Evolutionary conservation across 2,329 filamentous ascomycete species (phyloP).

Genomic region (Grosmannia serpens): DNA sequence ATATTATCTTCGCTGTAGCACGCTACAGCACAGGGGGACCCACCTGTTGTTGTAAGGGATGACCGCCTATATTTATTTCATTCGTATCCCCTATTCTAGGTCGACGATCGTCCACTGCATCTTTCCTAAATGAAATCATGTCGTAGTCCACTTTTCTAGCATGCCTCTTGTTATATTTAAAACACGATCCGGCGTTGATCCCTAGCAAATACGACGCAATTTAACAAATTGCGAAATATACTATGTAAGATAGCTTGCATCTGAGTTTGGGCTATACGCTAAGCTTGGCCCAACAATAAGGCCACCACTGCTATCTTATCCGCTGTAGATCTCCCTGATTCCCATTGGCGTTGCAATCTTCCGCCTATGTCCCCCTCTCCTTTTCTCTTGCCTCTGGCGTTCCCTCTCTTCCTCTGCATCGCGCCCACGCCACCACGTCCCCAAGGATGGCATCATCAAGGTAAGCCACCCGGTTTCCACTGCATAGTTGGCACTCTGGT

Average conservation of each 20-base stretch:
- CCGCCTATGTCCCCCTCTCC: background rate
- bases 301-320: background rate
- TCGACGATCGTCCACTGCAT: no score
- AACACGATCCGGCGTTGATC: background rate
- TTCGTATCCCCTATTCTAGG: no score
- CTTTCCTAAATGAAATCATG: no score
- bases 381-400: background rate
- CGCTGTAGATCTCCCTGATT: constrained; percentile 1
- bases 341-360: background rate
- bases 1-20: no score
- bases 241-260: background rate
- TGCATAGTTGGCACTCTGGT: background rate
- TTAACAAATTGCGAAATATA: background rate
- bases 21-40: background rate
- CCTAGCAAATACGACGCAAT: background rate
- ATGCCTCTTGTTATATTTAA: no score
- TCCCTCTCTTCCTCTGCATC: background rate
- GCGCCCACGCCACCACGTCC: background rate
- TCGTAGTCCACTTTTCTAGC: no score
- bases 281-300: background rate
- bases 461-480: background rate
- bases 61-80: background rate
- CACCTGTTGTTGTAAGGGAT: background rate
- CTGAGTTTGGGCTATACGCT: background rate
- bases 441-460: constrained; percentile 10